phyloP scores from a whole-genome alignment of 2,329 filamentous ascomycete genomes.

The Aspergillus sp. region DNA sequence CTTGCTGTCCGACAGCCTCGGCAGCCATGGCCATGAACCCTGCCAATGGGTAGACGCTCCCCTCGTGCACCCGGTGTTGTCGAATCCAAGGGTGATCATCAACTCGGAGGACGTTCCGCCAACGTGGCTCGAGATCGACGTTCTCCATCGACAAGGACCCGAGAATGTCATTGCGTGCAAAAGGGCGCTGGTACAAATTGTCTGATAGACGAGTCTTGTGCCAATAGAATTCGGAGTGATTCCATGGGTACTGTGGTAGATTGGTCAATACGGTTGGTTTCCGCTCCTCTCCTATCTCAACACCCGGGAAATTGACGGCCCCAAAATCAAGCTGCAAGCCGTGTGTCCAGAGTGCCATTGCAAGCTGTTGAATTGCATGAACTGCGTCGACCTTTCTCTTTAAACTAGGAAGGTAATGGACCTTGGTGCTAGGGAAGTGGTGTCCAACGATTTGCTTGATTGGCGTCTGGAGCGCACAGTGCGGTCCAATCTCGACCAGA shows the following conservation, averaged over 20 bases:
- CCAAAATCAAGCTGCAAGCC: slow-evolving; percentile 11
- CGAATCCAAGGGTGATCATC: slow-evolving; percentile 19
- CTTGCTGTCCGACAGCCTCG: slow-evolving; percentile 25
- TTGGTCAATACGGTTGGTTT: slow-evolving; percentile 13
- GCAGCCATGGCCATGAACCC: slow-evolving; percentile 25
- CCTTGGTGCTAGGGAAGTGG: slow-evolving; percentile 3
- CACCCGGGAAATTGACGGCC: slow-evolving; percentile 11
- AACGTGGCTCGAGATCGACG: slow-evolving; percentile 15
- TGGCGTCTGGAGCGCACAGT: slow-evolving; percentile 27
- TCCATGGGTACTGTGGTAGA: slow-evolving; percentile 43
- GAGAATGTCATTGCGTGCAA: slow-evolving; percentile 20
- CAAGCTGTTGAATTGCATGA: slow-evolving; percentile 16
- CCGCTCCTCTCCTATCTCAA: no score
- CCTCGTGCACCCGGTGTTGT: slow-evolving; percentile 27
- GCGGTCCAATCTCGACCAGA: slow-evolving; percentile 29
- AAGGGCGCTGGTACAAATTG: slow-evolving; percentile 15
- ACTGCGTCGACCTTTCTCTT: slow-evolving; percentile 15
- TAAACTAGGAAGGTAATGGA: slow-evolving; percentile 16
- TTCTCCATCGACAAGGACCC: slow-evolving; percentile 20
- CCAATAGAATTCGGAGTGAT: slow-evolving; percentile 39
- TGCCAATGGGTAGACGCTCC: slow-evolving; percentile 17
- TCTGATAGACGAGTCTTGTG: slow-evolving; percentile 36
- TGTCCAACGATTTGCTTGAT: slow-evolving; percentile 2
- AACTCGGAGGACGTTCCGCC: slow-evolving; percentile 20
- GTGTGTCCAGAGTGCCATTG: slow-evolving; percentile 11